Evolutionary conservation across 805 yeast genomes (phyloP), one percentile per base, ranked within the genome.

Genomic region (Candida ascalaphidarum): DNA sequence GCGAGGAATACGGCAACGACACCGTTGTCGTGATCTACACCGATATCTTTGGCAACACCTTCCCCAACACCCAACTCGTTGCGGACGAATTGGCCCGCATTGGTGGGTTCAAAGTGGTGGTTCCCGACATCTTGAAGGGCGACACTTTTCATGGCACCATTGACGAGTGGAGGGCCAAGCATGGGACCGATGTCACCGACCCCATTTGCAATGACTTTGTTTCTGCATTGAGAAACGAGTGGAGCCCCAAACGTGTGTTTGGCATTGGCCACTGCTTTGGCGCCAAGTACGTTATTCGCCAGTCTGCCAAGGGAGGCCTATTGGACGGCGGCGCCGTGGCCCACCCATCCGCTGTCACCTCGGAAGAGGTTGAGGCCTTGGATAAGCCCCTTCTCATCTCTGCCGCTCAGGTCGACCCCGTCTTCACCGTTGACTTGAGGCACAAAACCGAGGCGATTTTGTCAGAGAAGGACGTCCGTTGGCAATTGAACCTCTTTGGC

Each of bases 251-350:
- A 28, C 72, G 63, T 39, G 34, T 79, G 14, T 75, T 69, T 23
- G 71, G 73, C 13, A 56, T 79, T 33, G 95, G 96, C 14, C 76
- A 84, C 37, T 85, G 96, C 58, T 85, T 64, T 38, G 96, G 96
- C 49, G 95, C 84, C 22, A 81, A 77, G 52, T 76, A 61, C 41
- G 74, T 71, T 19, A 42, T 81, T 32, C 74, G 67, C 34, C 69
- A 76, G 32, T 50, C 72, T 18, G 50, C 64, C 5, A 44, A 44
- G 16, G 64, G 52, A 22, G 68, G 69, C 16, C 25, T 43, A 6
- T 66, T 71, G 19, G 70, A 71, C 35, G 81, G 65, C 11, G 84
- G 71, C 43, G 94, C 89, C 11, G 54, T 73, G 37, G 92, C 92
- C 7, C 96, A 88, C 55, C 96, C 96, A 4, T 79, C 94, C 3